These are phyloP conservation scores for Globisporangium cystogenes DNA, from an alignment of 352 stramenopile species.

Conservation along the genomic window DNA sequence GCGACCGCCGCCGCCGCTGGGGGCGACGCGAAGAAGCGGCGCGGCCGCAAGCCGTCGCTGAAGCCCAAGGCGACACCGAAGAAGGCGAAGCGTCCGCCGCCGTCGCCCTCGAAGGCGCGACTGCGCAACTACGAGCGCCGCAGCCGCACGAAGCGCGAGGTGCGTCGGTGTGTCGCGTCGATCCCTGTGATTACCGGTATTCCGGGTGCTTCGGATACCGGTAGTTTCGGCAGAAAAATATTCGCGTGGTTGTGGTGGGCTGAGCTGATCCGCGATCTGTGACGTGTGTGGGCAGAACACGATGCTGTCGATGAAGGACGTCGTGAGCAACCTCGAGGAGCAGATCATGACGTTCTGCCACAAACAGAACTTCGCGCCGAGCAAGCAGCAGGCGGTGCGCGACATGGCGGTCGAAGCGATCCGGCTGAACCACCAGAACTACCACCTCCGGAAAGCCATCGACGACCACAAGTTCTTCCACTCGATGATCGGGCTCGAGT, in stretches of 20 bases:
- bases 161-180: no score
- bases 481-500: slow-evolving; percentile 54
- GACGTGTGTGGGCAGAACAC: slow-evolving; percentile 22
- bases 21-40: slow-evolving; percentile 25
- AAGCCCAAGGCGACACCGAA: slow-evolving; percentile 22
- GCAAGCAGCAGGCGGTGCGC: slow-evolving; percentile 23
- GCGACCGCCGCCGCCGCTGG: neutral
- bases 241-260: no score
- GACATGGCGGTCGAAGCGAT: slow-evolving; percentile 36
- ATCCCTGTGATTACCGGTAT: no score
- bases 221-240: slow-evolving; percentile 22
- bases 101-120: slow-evolving; percentile 31
- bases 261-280: neutral
- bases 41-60: slow-evolving; percentile 30
- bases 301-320: slow-evolving; percentile 49
- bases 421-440: slow-evolving; percentile 45
- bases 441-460: slow-evolving; percentile 33
- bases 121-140: slow-evolving; percentile 49
- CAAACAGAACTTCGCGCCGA: slow-evolving; percentile 4
- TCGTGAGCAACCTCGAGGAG: slow-evolving; percentile 26
- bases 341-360: slow-evolving; percentile 30
- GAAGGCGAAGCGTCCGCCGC: slow-evolving; percentile 33
- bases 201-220: no score
- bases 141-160: slow-evolving; percentile 44
- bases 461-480: slow-evolving; percentile 57